Percentiles rank a stretch among this genome's conserved stretches.
Conservation (phyloP, 495 filamentous ascomycete species). For the Aspergillus indologenus region DNA sequence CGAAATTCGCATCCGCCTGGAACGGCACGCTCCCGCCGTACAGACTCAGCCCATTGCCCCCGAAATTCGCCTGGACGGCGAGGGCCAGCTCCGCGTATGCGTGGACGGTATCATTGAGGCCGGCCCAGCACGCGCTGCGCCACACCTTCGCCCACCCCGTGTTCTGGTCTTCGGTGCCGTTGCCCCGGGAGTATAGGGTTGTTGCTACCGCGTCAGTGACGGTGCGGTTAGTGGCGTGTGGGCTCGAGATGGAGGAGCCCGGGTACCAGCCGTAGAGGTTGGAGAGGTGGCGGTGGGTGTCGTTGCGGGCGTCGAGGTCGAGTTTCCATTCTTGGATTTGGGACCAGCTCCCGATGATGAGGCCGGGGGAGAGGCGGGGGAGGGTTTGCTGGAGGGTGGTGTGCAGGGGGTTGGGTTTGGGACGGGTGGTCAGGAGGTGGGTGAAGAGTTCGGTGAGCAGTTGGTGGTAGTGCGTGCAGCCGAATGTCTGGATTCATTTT, state of each 20-base stretch:
- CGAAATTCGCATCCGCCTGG: conserved; percentile 58
- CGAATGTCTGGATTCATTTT: conserved; percentile 35
- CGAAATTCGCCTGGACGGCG: conserved; percentile 44
- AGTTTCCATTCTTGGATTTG: conserved; percentile 54
- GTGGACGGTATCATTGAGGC: conserved; percentile 43
- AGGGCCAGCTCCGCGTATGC: conserved; percentile 45
- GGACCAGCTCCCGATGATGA: conserved; percentile 47
- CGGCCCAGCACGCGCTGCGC: conserved; percentile 51
- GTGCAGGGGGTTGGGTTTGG: conserved; percentile 28
- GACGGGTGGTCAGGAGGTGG: conserved; percentile 24
- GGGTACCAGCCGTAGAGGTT: conserved; percentile 53
- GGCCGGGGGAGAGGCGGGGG: conserved; percentile 38
- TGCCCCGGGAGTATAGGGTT: conserved; percentile 37
- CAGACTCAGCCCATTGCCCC: conserved; percentile 44
- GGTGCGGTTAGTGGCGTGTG: conserved; percentile 9
- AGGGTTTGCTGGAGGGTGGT: conserved; percentile 26
- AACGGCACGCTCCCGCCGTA: conserved; percentile 44
- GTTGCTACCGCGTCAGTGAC: conserved; percentile 35
- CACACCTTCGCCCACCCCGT: conserved; percentile 57
- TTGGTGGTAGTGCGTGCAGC: conserved; percentile 50
- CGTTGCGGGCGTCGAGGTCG: conserved; percentile 39
- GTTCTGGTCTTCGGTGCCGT: conserved; percentile 42
- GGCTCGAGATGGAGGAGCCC: conserved; percentile 33
- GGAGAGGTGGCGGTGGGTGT: conserved; percentile 53
- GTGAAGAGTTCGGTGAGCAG: conserved; percentile 44